Evolutionary conservation across 2,329 filamentous ascomycete species (phyloP).

Genomic region (Ophiostoma angusticollis): DNA sequence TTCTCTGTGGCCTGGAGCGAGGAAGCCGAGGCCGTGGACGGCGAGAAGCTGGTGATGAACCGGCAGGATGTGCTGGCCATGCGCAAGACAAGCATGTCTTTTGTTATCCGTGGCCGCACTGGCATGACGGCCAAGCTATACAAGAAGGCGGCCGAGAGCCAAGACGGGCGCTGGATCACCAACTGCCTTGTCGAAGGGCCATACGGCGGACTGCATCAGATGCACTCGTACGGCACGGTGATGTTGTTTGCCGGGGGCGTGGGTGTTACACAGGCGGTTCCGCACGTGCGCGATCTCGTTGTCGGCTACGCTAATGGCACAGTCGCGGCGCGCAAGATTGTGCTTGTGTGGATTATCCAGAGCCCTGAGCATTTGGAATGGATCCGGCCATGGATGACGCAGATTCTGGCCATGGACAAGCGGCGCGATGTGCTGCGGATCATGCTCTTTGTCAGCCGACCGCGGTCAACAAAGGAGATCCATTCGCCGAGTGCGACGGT

Average conservation of each 20-base stretch:
- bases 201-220: slow-evolving; percentile 58
- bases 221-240: slow-evolving; percentile 65
- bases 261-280: slow-evolving; percentile 68
- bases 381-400: slow-evolving; percentile 75
- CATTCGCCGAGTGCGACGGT: slow-evolving; percentile 65
- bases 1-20: slow-evolving; percentile 72
- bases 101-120: slow-evolving; percentile 60
- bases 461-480: slow-evolving; percentile 66
- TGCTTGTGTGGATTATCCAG: slow-evolving; percentile 69
- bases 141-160: slow-evolving; percentile 49
- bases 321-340: slow-evolving; percentile 56
- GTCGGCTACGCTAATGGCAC: slow-evolving; percentile 55
- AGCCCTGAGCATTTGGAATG: slow-evolving; percentile 70
- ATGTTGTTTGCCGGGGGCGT: slow-evolving; percentile 72
- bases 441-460: slow-evolving; percentile 65
- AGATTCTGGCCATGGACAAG: slow-evolving; percentile 62
- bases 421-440: slow-evolving; percentile 63
- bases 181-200: slow-evolving; percentile 62
- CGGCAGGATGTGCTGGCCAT: slow-evolving; percentile 45
- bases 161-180: slow-evolving; percentile 48
- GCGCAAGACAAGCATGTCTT: slow-evolving; percentile 54
- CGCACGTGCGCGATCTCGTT: slow-evolving; percentile 61
- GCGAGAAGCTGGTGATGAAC: slow-evolving; percentile 46
- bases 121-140: slow-evolving; percentile 61
- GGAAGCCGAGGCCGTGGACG: slow-evolving; percentile 38